Evolutionary conservation across 345 rosid species (phyloP), one percentile per base, ranked within the genome.

Genomic region (Jatropha curcas): DNA sequence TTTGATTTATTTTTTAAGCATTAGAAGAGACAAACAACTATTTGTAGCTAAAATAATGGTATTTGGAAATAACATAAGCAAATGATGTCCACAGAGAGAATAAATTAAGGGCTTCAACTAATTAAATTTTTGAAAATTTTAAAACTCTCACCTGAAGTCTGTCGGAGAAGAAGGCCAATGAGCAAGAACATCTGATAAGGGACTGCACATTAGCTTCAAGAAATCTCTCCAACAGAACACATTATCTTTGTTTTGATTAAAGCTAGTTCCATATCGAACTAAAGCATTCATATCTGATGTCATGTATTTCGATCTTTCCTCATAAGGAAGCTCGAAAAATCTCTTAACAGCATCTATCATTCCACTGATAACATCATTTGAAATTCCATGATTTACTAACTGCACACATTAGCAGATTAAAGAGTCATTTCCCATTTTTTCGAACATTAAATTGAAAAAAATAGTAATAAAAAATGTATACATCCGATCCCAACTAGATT

Each of bases 191-290:
- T 91, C 89, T 4, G 85, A 64, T 1, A 80, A 64, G 50, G 98
- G 98, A 53, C 88, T 77, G 55, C 92, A 91, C 58, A 60, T 81
- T 22, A 94, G 84, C 77, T 94, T 94, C 77, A 94, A 77, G 83
- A 94, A 91, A 70, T 94, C 98, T 82, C 97, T 87, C 98, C 98
- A 94, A 64, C 88, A 88, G 59, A 90, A 94, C 55, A 94, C 96
- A 39, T 77, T 75, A 74, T 94, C 98, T 68, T 88, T 91, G 77
- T 5, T 90, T 75, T 94, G 98, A 82, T 91, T 94, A 51, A 90
- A 90, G 84, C 98, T 94, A 1, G 98, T 94, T 35, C 98, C 98
- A 46, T 84, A 94, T 34, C 98, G 85, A 34, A 90, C 98, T 14
- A 86, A 83, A 25, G 93, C 81, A 0, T 62, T 45, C 92, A 94